Evolutionary conservation across 139 green algal species (phyloP).

Genomic region (Chlorella sp.): DNA sequence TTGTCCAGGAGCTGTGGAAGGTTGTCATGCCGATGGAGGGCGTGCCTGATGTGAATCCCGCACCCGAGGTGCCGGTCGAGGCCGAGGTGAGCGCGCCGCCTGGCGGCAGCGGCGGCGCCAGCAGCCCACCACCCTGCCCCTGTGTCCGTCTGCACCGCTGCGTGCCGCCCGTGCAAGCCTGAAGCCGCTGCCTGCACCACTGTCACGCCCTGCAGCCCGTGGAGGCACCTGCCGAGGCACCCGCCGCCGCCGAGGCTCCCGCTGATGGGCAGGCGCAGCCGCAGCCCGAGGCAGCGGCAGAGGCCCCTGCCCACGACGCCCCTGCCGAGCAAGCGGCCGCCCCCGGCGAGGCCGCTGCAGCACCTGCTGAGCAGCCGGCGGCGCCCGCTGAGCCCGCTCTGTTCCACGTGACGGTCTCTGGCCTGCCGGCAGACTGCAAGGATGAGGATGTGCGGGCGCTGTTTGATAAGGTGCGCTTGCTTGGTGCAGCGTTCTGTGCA

Average conservation of each 20-base stretch:
- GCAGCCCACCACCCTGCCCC: too few species aligned
- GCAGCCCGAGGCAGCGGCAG: neutral
- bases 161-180: too few species aligned
- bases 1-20: neutral
- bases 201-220: neutral
- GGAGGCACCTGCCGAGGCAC: neutral
- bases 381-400: too few species aligned
- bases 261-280: neutral
- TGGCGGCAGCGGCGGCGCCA: too few species aligned
- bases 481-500: too few species aligned
- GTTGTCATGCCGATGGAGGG: neutral
- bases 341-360: too few species aligned
- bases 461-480: too few species aligned
- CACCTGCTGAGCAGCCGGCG: too few species aligned
- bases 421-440: too few species aligned
- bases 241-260: neutral
- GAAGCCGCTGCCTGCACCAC: neutral
- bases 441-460: too few species aligned
- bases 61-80: neutral
- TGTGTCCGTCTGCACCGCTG: too few species aligned
- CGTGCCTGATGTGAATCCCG: slow-evolving; percentile 2
- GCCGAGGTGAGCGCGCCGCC: neutral
- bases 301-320: neutral
- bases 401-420: too few species aligned
- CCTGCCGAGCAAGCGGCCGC: neutral